Evolutionary conservation across 2,329 filamentous ascomycete genomes (phyloP), one percentile per base, ranked within the genome.

Genomic region (Apiospora koreana): DNA sequence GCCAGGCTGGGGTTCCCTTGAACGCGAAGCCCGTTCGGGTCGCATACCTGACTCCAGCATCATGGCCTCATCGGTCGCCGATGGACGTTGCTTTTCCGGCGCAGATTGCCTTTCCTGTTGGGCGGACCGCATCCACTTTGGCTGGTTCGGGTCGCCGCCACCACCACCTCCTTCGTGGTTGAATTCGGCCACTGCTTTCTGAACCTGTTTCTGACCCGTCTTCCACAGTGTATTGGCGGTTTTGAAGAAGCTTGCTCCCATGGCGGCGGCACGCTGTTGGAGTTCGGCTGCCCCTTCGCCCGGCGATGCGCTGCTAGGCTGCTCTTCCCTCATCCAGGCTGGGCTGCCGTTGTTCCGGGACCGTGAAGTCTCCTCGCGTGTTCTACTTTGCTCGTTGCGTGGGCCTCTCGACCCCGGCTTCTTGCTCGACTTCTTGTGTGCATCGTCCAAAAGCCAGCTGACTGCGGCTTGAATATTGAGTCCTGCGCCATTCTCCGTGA

Each of bases 161-260:
- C 86, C 85, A n/a, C 91, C 85, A 35, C 86, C 85, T n/a, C 91
- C 92, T 54, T 87, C 87, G 73, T 89, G 86, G 74, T 92, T 89
- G 71, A 98, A 93, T 21, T 99, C 96, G 10, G 94, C 91, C 43
- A 98, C 93, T 5, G 94, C 95, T 80, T 96, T 94, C 77, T 97
- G 94, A 70, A 98, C 89, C 79, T 94, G 95, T 81, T 97, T 99
- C 78, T 95, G 94, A 0, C 95, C 91, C 3, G 93, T 93, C 79
- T 97, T 99, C 96, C 96, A 99, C 0, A 98, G 83, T 0, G 94
- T 95, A 74, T 97, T 97, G 1, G 96, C 96, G 2, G 95, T 96
- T 80, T 99, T 99, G 80, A 98, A 91, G 16, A 99, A 82, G 72
- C 88, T 97, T 62, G 85, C 94, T 0, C 96, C 93, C 77, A 98